Evolutionary conservation across 2,329 filamentous ascomycete species (phyloP).

Genomic region (Penicillium rolfsii): DNA sequence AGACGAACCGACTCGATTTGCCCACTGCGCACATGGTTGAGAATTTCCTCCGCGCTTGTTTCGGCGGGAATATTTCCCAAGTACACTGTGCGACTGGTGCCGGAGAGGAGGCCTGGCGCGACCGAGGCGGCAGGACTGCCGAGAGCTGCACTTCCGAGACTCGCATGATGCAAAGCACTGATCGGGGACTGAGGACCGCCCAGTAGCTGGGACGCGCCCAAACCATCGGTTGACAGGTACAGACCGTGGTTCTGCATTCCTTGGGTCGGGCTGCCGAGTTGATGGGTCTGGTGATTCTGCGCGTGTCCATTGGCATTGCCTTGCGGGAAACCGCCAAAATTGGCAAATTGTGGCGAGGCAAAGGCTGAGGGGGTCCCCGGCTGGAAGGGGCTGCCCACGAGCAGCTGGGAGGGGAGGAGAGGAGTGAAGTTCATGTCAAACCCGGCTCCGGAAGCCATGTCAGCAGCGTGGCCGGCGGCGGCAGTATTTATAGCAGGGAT

Average conservation of each 20-base stretch:
- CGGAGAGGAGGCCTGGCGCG: slow-evolving; percentile 78
- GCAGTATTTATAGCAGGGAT: slow-evolving; percentile 93
- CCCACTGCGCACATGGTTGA: slow-evolving; percentile 93
- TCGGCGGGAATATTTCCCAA: slow-evolving; percentile 98
- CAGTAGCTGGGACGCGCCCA: slow-evolving; percentile 77
- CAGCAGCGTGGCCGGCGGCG: slow-evolving; percentile 61
- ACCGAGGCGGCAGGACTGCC: slow-evolving; percentile 73
- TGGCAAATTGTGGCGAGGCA: slow-evolving; percentile 88
- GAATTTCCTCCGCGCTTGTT: slow-evolving; percentile 93
- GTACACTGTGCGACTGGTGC: slow-evolving; percentile 95
- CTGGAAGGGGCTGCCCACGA: slow-evolving; percentile 95
- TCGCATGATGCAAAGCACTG: slow-evolving; percentile 63
- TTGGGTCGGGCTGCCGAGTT: slow-evolving; percentile 74
- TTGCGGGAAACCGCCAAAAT: slow-evolving; percentile 74
- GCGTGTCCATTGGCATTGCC: slow-evolving; percentile 57
- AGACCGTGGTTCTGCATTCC: slow-evolving; percentile 70
- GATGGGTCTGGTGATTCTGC: slow-evolving; percentile 61
- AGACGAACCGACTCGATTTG: slow-evolving; percentile 99
- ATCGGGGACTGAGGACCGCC: slow-evolving; percentile 86
- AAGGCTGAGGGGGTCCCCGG: slow-evolving; percentile 90
- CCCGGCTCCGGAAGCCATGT: slow-evolving; percentile 82
- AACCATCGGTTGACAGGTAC: slow-evolving; percentile 85
- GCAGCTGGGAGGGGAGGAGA: slow-evolving; percentile 87
- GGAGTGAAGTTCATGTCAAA: slow-evolving; percentile 99
- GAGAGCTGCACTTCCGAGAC: slow-evolving; percentile 62